Conservation (phyloP, 495 filamentous ascomycete genomes). For the Aspergillus saccharolyticus region DNA sequence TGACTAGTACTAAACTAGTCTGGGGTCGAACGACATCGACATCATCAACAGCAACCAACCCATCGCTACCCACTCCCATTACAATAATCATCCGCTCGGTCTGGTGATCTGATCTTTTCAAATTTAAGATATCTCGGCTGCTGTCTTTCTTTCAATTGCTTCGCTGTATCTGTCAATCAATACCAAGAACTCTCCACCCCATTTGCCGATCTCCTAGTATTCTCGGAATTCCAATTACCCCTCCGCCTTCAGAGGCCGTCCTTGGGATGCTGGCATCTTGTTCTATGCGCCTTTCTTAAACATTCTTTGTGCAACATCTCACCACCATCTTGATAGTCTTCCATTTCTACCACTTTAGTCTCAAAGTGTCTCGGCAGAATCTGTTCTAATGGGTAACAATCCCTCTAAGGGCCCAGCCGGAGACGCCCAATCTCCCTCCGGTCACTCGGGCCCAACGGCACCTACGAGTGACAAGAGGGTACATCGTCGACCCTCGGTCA, state of each 20-base stretch:
- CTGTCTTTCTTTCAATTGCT: not conserved
- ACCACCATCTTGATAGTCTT: not conserved
- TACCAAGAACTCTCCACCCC: slow-evolving; percentile 1
- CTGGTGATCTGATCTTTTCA: slow-evolving; percentile 1
- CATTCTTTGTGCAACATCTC: not conserved
- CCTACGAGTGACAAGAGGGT: slow-evolving; percentile 34
- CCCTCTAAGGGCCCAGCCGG: slow-evolving; percentile 43
- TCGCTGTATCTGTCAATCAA: slow-evolving; percentile 1
- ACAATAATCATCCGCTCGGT: slow-evolving; percentile 5
- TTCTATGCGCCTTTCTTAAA: slow-evolving; percentile 4
- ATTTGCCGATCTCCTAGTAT: not conserved
- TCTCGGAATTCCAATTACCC: slow-evolving; percentile 5
- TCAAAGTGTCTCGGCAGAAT: slow-evolving; percentile 13
- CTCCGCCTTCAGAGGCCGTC: slow-evolving; percentile 13
- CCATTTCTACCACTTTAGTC: slow-evolving; percentile 6
- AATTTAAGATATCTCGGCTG: not conserved
- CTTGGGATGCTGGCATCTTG: slow-evolving; percentile 22
- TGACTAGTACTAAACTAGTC: not conserved
- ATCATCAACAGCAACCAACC: slow-evolving; percentile 14
- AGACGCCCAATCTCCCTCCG: slow-evolving; percentile 28
- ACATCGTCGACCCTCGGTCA: slow-evolving; percentile 36
- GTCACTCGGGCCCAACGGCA: slow-evolving; percentile 21
- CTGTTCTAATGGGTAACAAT: slow-evolving; percentile 46
- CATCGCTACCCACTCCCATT: slow-evolving; percentile 3
- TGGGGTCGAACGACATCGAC: slow-evolving; percentile 19